Evolutionary conservation across 1,139 yeast genomes (phyloP).

Genomic region (Hemisphaericaspora xylanilytica): DNA sequence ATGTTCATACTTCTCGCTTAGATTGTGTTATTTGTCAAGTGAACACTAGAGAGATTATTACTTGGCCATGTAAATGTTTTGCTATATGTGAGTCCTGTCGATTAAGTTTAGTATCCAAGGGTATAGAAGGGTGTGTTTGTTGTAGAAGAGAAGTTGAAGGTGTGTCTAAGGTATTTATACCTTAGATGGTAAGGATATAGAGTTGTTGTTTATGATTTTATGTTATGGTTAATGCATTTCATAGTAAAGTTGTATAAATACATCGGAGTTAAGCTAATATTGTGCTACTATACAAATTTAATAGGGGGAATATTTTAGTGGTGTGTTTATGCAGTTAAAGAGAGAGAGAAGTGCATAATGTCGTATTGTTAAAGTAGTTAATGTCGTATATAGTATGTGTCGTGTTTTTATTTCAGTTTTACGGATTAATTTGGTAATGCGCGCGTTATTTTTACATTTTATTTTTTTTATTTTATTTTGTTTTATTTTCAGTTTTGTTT

Average conservation of each 20-base stretch:
- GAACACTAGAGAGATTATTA: slow-evolving; percentile 68
- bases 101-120: slow-evolving; percentile 67
- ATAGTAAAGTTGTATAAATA: too few species aligned
- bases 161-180: slow-evolving; percentile 50
- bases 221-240: neutral
- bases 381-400: too few species aligned
- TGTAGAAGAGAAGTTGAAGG: slow-evolving; percentile 73
- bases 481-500: too few species aligned
- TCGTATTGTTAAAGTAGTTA: neutral
- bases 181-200: slow-evolving; percentile 23
- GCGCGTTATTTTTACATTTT: too few species aligned
- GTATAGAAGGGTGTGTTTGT: slow-evolving; percentile 80
- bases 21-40: slow-evolving; percentile 82
- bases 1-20: slow-evolving; percentile 19
- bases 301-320: too few species aligned
- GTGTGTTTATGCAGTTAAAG: too few species aligned
- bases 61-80: slow-evolving; percentile 94
- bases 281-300: too few species aligned
- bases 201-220: slow-evolving; percentile 5
- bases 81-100: slow-evolving; percentile 87
- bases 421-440: too few species aligned
- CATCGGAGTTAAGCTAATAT: too few species aligned
- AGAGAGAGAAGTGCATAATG: too few species aligned
- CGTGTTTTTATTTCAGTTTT: too few species aligned
- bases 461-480: neutral